These are phyloP conservation scores for Suillus hirtellus DNA, from an alignment of 768 basidiomycete genomes.

Conservation along the genomic window DNA sequence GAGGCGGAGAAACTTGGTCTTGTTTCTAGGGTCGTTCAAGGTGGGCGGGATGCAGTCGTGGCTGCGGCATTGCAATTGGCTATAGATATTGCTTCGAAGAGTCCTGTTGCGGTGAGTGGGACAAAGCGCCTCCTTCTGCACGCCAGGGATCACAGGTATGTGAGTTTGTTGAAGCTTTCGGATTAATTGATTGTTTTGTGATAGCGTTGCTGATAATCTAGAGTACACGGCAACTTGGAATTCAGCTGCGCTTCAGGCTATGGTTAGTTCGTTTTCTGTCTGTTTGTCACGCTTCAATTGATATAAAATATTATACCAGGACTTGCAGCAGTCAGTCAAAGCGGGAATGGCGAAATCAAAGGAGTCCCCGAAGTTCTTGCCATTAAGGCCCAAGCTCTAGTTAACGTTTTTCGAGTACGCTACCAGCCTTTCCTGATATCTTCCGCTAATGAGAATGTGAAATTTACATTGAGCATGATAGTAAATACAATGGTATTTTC, in stretches of 20 bases:
- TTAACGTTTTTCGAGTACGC: not conserved
- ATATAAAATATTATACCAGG: slow-evolving; percentile 7
- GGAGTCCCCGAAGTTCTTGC: slow-evolving; percentile 5
- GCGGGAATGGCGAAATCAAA: slow-evolving; percentile 6
- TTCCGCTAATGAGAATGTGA: not conserved
- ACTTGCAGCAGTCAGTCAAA: slow-evolving; percentile 12
- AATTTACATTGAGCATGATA: not conserved
- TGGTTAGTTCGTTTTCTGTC: slow-evolving; percentile 30
- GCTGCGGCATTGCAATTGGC: slow-evolving; percentile 68
- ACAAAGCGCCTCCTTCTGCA: slow-evolving; percentile 81
- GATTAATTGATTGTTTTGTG: not conserved
- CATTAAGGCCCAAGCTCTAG: slow-evolving; percentile 8
- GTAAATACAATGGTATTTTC: not conserved
- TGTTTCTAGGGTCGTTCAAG: slow-evolving; percentile 68
- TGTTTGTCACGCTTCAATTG: not conserved
- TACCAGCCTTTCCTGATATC: not conserved
- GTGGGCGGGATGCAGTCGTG: slow-evolving; percentile 66
- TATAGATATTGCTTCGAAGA: slow-evolving; percentile 65
- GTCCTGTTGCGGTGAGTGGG: slow-evolving; percentile 74
- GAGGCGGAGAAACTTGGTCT: slow-evolving; percentile 75
- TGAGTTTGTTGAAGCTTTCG: slow-evolving; percentile 5
- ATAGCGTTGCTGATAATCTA: slow-evolving; percentile 46
- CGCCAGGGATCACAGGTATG: slow-evolving; percentile 76
- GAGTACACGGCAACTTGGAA: slow-evolving; percentile 63
- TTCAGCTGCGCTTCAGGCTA: slow-evolving; percentile 48